Conservation (phyloP, 2,329 filamentous ascomycete genomes). For the Trichoderma gracile region DNA sequence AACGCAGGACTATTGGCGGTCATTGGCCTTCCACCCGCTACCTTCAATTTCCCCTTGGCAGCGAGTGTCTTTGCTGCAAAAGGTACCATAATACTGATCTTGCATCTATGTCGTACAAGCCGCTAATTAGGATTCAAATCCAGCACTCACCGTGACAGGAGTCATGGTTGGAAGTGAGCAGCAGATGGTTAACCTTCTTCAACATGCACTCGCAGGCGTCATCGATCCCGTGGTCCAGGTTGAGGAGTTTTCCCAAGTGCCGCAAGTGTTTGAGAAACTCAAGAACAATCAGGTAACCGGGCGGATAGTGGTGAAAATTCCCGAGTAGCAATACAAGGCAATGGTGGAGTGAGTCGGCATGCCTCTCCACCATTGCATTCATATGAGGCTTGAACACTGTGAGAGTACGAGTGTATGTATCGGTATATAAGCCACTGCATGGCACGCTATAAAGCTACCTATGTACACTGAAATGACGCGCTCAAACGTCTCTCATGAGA, state of each 20-base stretch:
- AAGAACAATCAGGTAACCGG: slow-evolving; percentile 2
- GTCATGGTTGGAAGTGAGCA: slow-evolving; percentile 27
- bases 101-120: not conserved
- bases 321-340: not conserved
- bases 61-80: slow-evolving; percentile 32
- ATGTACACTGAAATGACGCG: slow-evolving; percentile 6
- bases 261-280: slow-evolving; percentile 8
- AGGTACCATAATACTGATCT: not conserved
- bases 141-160: slow-evolving; percentile 26
- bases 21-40: slow-evolving; percentile 34
- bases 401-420: not conserved
- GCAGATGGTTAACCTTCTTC: slow-evolving; percentile 26
- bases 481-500: no score
- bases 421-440: not conserved
- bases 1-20: slow-evolving; percentile 34
- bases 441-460: not conserved
- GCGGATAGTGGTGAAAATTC: slow-evolving; percentile 20
- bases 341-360: not conserved
- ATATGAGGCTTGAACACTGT: not conserved
- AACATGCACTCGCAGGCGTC: slow-evolving; percentile 3
- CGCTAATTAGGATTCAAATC: not conserved
- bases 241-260: slow-evolving; percentile 2
- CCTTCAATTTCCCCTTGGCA: slow-evolving; percentile 34
- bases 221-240: slow-evolving; percentile 2
- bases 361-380: not conserved